Evolutionary conservation across 495 filamentous ascomycete species (phyloP), one percentile per base, ranked within the genome.

Genomic region (Penicillium cinerascens): DNA sequence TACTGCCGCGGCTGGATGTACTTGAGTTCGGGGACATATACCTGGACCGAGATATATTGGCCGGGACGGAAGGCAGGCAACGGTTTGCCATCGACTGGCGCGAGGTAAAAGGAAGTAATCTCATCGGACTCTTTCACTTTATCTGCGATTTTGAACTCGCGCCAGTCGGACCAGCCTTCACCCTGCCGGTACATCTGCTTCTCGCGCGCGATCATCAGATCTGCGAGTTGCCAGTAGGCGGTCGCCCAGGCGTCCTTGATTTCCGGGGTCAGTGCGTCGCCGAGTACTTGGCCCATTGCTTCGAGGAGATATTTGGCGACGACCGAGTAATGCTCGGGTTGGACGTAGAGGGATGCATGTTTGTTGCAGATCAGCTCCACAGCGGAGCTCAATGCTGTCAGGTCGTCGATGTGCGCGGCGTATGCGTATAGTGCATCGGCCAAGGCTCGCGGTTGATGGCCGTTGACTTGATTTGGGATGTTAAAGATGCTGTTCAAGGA

Each of bases 331-430:
- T 87, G 78, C 7, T 79, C 84, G 20, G 87, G 80, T 49, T 78
- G 68, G 57, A 91, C 82, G 67, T 82, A 82, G 26, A 90, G 79
- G 0, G 82, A 86, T 39, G 82, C 86, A 56, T 91, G 87, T 68
- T 89, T 89, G 66, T 87, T 78, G 62, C 84, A 83, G 62, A 91
- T 89, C 56, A 83, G 76, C 66, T 85, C 82, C n/a, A 91, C 78
- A 33, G 83, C 82, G 6, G 78, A 73, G 29, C 65, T 53, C 4
- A 91, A 75, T 22, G 76, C 81, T 47, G 71, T 73, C 6, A 88
- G 78, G 68, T 88, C 76, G 66, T 89, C 87, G 63, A 89, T 86
- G 64, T 89, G 75, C 18, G 76, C 73, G 49, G 87, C 87, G 54
- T 89, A 89, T 27, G 83, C 84, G 58, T 84, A 82, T 29, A 91